Evolutionary conservation across 371 early-diverging fungal species (phyloP).

Genomic region (Mortierella sp.): DNA sequence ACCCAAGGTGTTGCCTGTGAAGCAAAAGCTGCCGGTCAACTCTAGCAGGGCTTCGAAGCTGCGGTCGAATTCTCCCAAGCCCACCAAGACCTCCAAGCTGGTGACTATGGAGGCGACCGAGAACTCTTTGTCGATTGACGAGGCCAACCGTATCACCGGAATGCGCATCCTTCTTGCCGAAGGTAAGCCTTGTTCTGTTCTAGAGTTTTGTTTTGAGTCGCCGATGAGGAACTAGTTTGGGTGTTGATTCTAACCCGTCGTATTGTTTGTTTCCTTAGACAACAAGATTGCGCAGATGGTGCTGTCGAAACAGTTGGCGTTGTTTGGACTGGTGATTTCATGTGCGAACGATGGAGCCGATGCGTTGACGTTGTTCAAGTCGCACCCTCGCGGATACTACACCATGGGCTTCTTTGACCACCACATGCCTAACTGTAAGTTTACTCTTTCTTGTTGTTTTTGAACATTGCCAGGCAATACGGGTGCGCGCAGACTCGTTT

Average conservation of each 20-base stretch:
- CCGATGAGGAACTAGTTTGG: too few species aligned
- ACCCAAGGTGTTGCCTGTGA: not conserved
- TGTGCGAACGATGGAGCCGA: conserved; percentile 57
- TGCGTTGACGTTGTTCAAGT: conserved; percentile 40
- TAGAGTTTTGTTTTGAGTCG: not conserved
- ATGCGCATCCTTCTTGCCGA: conserved; percentile 51
- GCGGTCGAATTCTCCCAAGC: conserved; percentile 51
- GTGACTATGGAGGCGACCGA: conserved; percentile 49
- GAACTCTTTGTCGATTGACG: conserved; percentile 44
- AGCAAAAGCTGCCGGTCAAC: conserved; percentile 13
- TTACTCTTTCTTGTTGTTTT: not conserved
- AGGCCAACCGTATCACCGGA: conserved; percentile 43
- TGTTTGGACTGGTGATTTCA: conserved; percentile 51
- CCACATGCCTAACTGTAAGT: conserved; percentile 56
- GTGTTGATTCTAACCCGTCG: too few species aligned
- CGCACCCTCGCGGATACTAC: conserved; percentile 48
- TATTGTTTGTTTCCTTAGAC: conserved; percentile 9
- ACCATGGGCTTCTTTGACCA: conserved; percentile 56
- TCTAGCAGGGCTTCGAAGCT: conserved; percentile 14
- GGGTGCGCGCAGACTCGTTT: too few species aligned
- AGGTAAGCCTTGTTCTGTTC: conserved; percentile 8
- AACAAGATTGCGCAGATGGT: conserved; percentile 51
- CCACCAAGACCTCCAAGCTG: conserved; percentile 36
- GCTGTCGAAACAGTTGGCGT: conserved; percentile 41
- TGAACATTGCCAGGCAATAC: too few species aligned